Conservation (phyloP, 805 yeast species). For the Metschnikowia kofuensis region DNA sequence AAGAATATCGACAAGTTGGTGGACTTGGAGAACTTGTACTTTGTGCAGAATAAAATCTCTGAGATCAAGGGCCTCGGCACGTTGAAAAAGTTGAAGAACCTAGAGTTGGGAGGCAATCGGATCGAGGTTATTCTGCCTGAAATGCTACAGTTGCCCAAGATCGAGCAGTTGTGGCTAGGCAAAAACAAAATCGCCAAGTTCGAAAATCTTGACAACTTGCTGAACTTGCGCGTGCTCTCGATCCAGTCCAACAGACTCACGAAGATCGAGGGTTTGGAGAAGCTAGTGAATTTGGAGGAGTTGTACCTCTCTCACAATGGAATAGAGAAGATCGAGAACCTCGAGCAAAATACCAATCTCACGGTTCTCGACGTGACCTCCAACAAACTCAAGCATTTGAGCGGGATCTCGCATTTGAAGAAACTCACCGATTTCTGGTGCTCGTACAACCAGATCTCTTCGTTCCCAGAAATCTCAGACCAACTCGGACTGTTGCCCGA, state of each 20-base stretch:
- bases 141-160: constrained; percentile 49
- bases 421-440: constrained; percentile 94
- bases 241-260: constrained; percentile 83
- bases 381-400: constrained; percentile 61
- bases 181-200: constrained; percentile 71
- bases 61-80: constrained; percentile 66
- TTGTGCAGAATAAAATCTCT: constrained; percentile 84
- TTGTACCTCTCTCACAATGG: constrained; percentile 86
- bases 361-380: constrained; percentile 78
- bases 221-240: constrained; percentile 69
- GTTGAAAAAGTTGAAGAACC: constrained; percentile 54
- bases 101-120: constrained; percentile 91
- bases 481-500: constrained; percentile 61
- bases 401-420: constrained; percentile 60
- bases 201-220: constrained; percentile 57
- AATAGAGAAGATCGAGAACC: constrained; percentile 67
- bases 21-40: constrained; percentile 65
- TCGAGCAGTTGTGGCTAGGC: constrained; percentile 89
- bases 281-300: constrained; percentile 72
- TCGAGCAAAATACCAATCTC: constrained; percentile 66
- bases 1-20: constrained; percentile 67
- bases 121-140: constrained; percentile 56
- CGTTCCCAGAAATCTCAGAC: constrained; percentile 65
- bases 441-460: constrained; percentile 66
- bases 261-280: constrained; percentile 78